These are phyloP conservation scores for Boletus sensibilis DNA, from an alignment of 768 basidiomycete genomes.

Conservation along the genomic window DNA sequence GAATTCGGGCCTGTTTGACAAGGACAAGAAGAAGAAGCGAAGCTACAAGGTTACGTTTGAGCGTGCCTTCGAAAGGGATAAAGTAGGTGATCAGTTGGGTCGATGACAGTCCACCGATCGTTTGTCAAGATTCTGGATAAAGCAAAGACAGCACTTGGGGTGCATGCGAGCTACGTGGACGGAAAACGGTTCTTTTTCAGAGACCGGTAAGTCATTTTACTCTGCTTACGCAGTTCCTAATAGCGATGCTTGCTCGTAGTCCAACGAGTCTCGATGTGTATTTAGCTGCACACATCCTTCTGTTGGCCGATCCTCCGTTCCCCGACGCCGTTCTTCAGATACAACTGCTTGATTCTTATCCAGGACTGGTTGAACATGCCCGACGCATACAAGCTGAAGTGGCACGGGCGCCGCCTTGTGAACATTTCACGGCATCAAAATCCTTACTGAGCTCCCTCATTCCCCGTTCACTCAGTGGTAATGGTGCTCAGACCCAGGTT, in stretches of 20 bases:
- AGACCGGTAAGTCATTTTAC: slow-evolving; percentile 40
- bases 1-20: slow-evolving; percentile 32
- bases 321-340: slow-evolving; percentile 58
- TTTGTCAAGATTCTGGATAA: slow-evolving; percentile 56
- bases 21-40: slow-evolving; percentile 32
- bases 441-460: slow-evolving; percentile 39
- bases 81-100: slow-evolving; percentile 33
- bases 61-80: slow-evolving; percentile 62
- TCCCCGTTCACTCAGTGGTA: slow-evolving; percentile 29
- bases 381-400: slow-evolving; percentile 42
- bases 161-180: slow-evolving; percentile 56
- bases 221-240: neutral
- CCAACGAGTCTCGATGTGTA: slow-evolving; percentile 62
- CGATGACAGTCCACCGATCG: slow-evolving; percentile 2
- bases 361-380: slow-evolving; percentile 58
- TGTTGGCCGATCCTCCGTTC: slow-evolving; percentile 57
- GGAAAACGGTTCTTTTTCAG: slow-evolving; percentile 51
- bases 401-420: slow-evolving; percentile 29
- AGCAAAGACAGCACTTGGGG: slow-evolving; percentile 53
- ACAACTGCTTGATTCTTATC: slow-evolving; percentile 55
- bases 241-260: slow-evolving; percentile 34
- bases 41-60: slow-evolving; percentile 42
- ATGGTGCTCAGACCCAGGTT: slow-evolving; percentile 11
- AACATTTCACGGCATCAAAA: slow-evolving; percentile 17
- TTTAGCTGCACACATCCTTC: slow-evolving; percentile 66